Base-by-base conservation (phyloP, 768 basidiomycete species). In the Trametes elegans region DNA sequence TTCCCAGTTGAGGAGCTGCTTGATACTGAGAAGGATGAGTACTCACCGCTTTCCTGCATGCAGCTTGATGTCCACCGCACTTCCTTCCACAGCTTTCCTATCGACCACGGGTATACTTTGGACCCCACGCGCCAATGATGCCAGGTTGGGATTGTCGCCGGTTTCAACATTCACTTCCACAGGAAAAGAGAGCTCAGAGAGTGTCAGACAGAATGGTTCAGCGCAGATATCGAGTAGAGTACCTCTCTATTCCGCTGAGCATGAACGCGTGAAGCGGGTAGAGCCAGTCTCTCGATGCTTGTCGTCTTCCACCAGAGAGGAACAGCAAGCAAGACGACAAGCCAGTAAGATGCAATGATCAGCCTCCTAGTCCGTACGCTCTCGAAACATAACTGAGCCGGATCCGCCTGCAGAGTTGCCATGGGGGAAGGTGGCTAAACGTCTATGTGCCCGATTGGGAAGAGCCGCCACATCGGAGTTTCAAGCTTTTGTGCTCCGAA, bases 291-390 rank as follows among this genome's bases (percentile, higher is more conserved):
- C 65, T 94, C 81, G 26, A 98, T 96, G 59, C 89, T 90, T 5
- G 97, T 98, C 24, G 89, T 86, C 46, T 76, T 78, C 93, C 93
- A 98, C 97, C 97, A 99, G 44, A 92, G 78, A 3, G 97, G 97
- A 18, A 95, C 55, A 1, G 87, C 87, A 7, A 92, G 71, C 29
- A 96, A 60, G 31, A 97, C 78, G 24, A 93, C 71, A 23, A 79
- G 50, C 83, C 93, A 93, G 70, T 95, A 97, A 0, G 89, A 80
- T 4, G 76, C 68, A 54, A 95, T 76, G 59, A 93, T 85, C 23
- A 71, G 71, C 60, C 85, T 74, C 27, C 88, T 77, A 38, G 77
- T 74, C 46, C 54, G 62, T 44, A 72, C 67, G 13, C 73, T 71
- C 67, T 88, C 83, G 60, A 79, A 84, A 63, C 75, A 74, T 21